Conservation (phyloP, 208 protist species). For the Phytomonas sp. region DNA sequence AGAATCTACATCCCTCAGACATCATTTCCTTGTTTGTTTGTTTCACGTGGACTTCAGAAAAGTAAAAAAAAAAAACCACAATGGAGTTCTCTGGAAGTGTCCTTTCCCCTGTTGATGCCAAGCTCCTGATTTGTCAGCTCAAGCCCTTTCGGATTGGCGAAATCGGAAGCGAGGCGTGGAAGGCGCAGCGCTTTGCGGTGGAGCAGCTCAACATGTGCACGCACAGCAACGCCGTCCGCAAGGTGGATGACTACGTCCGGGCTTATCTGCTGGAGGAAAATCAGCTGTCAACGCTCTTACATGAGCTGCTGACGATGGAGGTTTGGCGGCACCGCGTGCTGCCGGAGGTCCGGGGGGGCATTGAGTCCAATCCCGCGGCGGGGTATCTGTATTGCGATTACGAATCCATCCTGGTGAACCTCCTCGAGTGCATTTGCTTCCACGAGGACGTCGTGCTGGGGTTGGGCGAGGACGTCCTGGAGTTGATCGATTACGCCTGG, state of each 20-base stretch:
- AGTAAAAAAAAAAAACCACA: neutral
- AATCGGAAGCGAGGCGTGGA: constrained; percentile 70
- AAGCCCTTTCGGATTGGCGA: constrained; percentile 46
- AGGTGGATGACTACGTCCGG: constrained; percentile 82
- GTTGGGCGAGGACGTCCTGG: constrained; percentile 77
- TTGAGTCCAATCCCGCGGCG: constrained; percentile 56
- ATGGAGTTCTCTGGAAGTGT: constrained; percentile 70
- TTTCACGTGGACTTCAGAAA: constrained; percentile 5
- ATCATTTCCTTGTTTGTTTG: constrained; percentile 9
- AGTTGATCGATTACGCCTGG: constrained; percentile 89
- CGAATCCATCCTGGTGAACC: constrained; percentile 79
- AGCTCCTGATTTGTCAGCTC: constrained; percentile 62
- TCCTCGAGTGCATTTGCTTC: constrained; percentile 84
- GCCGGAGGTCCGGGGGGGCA: constrained; percentile 24
- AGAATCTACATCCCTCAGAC: neutral
- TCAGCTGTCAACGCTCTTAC: constrained; percentile 60
- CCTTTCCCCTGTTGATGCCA: constrained; percentile 50
- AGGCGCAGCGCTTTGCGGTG: constrained; percentile 60
- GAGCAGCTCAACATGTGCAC: constrained; percentile 87
- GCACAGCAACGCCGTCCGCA: constrained; percentile 81
- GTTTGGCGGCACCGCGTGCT: constrained; percentile 80
- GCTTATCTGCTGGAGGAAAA: constrained; percentile 73
- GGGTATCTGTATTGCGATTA: constrained; percentile 82
- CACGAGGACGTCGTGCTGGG: constrained; percentile 72
- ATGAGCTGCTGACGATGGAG: constrained; percentile 82